Conservation (phyloP, 352 stramenopile species). For the Thraustochytrium sp. region DNA sequence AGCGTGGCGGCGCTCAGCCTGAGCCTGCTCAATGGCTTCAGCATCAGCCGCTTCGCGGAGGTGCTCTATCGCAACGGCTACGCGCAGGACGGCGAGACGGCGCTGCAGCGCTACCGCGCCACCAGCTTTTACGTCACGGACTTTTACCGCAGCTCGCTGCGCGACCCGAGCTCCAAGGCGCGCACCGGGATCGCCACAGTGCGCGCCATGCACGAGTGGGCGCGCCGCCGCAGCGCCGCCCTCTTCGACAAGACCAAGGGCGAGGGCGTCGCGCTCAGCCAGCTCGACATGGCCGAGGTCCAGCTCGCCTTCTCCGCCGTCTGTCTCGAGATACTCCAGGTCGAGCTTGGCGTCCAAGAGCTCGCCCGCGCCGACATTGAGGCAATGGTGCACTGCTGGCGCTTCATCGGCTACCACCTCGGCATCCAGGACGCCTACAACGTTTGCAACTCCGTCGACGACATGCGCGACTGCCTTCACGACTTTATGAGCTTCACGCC, state of each 20-base stretch:
- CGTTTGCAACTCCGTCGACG: not conserved
- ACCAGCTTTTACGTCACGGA: conserved; percentile 22
- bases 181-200: conserved; percentile 1
- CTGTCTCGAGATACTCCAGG: not conserved
- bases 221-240: not conserved
- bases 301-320: conserved; percentile 38
- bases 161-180: not conserved
- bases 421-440: conserved; percentile 41
- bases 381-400: conserved; percentile 25
- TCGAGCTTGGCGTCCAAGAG: not conserved
- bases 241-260: not conserved
- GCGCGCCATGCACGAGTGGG: conserved; percentile 29
- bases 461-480: conserved; percentile 14
- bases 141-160: not conserved
- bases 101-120: conserved; percentile 10
- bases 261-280: conserved; percentile 24
- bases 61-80: conserved; percentile 35
- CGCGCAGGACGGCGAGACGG: conserved; percentile 27
- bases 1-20: conserved; percentile 5
- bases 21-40: conserved; percentile 27
- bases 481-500: conserved; percentile 36
- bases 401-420: conserved; percentile 38
- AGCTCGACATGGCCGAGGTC: conserved; percentile 43
- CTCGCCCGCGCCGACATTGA: not conserved
- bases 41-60: conserved; percentile 15